Base-by-base conservation (phyloP, 108 stramenopile species). In the Discostella pseudostelligera region DNA sequence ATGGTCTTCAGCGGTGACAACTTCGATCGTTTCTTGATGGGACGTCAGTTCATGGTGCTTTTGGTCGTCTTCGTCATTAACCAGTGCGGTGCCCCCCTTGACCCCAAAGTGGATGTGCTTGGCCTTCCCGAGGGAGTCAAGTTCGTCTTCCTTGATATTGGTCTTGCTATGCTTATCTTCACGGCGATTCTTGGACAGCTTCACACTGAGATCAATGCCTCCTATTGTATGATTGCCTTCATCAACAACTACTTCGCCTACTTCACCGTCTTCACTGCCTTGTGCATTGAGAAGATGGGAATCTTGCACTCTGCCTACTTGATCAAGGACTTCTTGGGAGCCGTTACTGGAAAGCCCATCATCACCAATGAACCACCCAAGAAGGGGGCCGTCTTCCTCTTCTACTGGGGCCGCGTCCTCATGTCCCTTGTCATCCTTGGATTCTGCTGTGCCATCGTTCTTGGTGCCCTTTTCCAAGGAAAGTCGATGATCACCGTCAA, bases 31-130 rank as follows among this genome's bases (percentile, higher is more conserved):
- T 93, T 86, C 77, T 65, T 93, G 8, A 71, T 93, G 78, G 88
- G 92, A 45, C 85, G 92, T 85, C 92, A 93, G 72, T 90, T 93
- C 81, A 86, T 93, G 85, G 92, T 93, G 35, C 72, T 89, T 43
- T 55, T 87, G 56, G 72, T 86, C 24, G 84, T 86, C 57, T 92
- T 92, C 59, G 63, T 76, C 45, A 80, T 89, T 70, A 84, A 82
- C 81, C 47, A 80, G 36, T 85, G 72, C 61, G 84, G 88, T 22
- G 79, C 78, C 39, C 86, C 88, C 45, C 39, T 87, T 16, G 60
- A 53, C 14, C 85, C 64, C 39, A 59, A 28, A 13, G 78, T 82
- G 40, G 85, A 83, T 29, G 79, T 88, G 21, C 69, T 74, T n/a
- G 82, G 78, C 1, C 51, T 91, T 42, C 85, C 89, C 35, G 48